A percentile compares a stretch with the other conserved stretches of the same genome.
These are phyloP conservation scores for Heliophila coronopifolia DNA, from an alignment of 441 rosid genomes.

Conservation along the genomic window DNA sequence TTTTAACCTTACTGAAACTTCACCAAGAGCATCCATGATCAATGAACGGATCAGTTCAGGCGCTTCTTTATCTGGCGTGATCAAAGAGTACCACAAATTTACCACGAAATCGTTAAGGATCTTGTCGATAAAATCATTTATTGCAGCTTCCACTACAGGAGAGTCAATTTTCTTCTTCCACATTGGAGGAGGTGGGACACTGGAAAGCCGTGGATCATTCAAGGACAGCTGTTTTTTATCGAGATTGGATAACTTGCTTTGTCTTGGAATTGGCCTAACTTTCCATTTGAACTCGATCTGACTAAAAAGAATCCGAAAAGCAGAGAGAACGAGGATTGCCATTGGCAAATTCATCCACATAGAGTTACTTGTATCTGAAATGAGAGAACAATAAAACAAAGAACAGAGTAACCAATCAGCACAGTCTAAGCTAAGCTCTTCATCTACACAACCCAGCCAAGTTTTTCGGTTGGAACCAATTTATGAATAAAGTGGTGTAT, in stretches of 20 bases:
- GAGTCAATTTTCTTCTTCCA: conserved; percentile 93
- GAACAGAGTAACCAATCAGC: not conserved
- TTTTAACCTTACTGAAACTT: conserved; percentile 77
- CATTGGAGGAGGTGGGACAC: conserved; percentile 47
- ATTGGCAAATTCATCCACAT: conserved; percentile 95
- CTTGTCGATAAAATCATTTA: conserved; percentile 65
- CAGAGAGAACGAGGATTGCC: conserved; percentile 50
- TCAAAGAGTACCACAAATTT: conserved; percentile 86
- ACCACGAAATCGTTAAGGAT: conserved; percentile 75
- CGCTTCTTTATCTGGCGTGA: conserved; percentile 85
- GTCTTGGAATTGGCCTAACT: conserved; percentile 24
- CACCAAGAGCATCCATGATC: conserved; percentile 87
- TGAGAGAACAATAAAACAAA: not conserved
- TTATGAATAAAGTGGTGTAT: too few relatives aligned
- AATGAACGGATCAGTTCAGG: conserved; percentile 80
- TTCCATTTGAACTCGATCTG: conserved; percentile 84
- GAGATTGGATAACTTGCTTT: conserved; percentile 44
- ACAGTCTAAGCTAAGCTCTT: not conserved
- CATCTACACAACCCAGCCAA: too few relatives aligned
- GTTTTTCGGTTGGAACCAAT: too few relatives aligned
- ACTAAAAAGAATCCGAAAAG: conserved; percentile 43
- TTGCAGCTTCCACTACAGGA: conserved; percentile 72
- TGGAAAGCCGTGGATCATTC: conserved; percentile 68
- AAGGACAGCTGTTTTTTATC: conserved; percentile 68
- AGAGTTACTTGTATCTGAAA: conserved; percentile 81